A percentile compares a stretch with the other conserved stretches of the same genome.
phyloP scores from a whole-genome alignment of 176 grass and related monocot species.

The sorghum (Sorghum bicolor) region Sorghum_bicolor_NCBIv3 NC_012872.2:52577501-52578000 shows the following conservation, averaged over 20 bases:
- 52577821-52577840: constrained; percentile 46
- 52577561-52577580: too few species aligned
- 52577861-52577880: constrained; percentile 54
- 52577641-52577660: neutral
- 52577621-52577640: neutral
- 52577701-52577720: constrained; percentile 43
- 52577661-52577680: constrained; percentile 13
- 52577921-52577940: too few species aligned
- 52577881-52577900: neutral
- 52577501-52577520: too few species aligned
- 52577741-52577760: constrained; percentile 52
- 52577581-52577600: neutral
- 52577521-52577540: too few species aligned
- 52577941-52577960: constrained; percentile 17
- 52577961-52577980: constrained; percentile 28
- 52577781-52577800: constrained; percentile 32
- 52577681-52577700: constrained; percentile 22
- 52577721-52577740: constrained; percentile 27
- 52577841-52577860: constrained; percentile 55
- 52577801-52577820: constrained; percentile 44
- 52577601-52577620: neutral
- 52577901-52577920: too few species aligned
- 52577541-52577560: too few species aligned
- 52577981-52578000: constrained; percentile 47
- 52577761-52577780: constrained; percentile 36